These are phyloP conservation scores for Colletotrichum nymphaeae DNA, from an alignment of 2,329 filamentous ascomycete genomes.

Conservation along the genomic window DNA sequence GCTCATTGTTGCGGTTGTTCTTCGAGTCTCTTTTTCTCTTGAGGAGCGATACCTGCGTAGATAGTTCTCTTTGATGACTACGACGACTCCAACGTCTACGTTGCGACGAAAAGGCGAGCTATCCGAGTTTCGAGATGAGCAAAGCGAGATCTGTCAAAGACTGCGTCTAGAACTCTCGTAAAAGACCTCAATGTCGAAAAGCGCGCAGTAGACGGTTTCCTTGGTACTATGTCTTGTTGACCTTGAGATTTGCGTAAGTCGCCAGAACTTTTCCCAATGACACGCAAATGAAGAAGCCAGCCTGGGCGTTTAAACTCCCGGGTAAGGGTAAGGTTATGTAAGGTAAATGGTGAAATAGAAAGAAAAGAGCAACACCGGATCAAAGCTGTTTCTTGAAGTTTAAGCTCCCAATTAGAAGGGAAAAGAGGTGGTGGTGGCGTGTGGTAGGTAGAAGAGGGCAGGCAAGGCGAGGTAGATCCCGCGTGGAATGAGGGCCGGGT, in stretches of 20 bases:
- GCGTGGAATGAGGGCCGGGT: slow-evolving; percentile 13
- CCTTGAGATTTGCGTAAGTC: too few relatives aligned
- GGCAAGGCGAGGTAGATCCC: slow-evolving; percentile 21
- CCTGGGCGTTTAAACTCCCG: neutral
- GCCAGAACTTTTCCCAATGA: too few relatives aligned
- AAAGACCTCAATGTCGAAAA: too few relatives aligned
- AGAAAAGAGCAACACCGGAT: neutral
- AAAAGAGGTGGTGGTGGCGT: neutral
- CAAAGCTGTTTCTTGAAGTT: slow-evolving; percentile 5
- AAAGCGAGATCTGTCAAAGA: too few relatives aligned
- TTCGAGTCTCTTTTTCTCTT: neutral
- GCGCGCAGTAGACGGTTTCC: too few relatives aligned
- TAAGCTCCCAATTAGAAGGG: slow-evolving; percentile 28
- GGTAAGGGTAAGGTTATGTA: slow-evolving; percentile 14
- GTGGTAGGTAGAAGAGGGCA: slow-evolving; percentile 1
- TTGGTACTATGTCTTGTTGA: too few relatives aligned
- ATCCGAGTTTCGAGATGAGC: neutral
- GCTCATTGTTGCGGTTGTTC: slow-evolving; percentile 9
- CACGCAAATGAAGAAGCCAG: neutral
- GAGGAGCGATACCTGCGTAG: neutral
- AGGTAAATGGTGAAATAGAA: neutral
- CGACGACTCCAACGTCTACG: too few relatives aligned
- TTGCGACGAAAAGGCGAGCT: neutral
- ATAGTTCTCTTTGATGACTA: neutral
- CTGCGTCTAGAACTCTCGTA: too few relatives aligned